A percentile compares a stretch with the other conserved stretches of the same genome.
phyloP scores from a whole-genome alignment of 352 stramenopile genomes.

The Phytophthora tentaculata region DNA sequence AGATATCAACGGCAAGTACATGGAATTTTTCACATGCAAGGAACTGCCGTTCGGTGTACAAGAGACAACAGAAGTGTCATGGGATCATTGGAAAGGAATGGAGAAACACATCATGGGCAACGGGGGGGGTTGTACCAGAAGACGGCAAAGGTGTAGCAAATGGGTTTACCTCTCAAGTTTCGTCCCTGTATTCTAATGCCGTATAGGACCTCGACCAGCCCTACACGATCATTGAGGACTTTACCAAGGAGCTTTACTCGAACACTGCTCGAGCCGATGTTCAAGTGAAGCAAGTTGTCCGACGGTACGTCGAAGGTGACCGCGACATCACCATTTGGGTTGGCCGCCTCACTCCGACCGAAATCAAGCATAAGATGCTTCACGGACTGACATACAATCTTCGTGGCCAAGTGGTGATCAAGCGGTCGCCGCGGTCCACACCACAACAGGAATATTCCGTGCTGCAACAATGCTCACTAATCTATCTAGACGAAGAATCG shows the following conservation, averaged over 20 bases:
- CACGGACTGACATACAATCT: slow-evolving; percentile 47
- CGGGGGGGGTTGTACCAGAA: slow-evolving; percentile 44
- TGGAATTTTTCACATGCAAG: slow-evolving; percentile 50
- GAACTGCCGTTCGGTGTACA: slow-evolving; percentile 49
- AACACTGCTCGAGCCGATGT: slow-evolving; percentile 57
- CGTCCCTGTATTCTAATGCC: background rate
- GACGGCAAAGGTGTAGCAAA: slow-evolving; percentile 29
- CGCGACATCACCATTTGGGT: slow-evolving; percentile 63
- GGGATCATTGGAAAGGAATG: slow-evolving; percentile 48
- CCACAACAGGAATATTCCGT: slow-evolving; percentile 13
- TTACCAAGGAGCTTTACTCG: slow-evolving; percentile 55
- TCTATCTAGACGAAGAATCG: slow-evolving; percentile 22
- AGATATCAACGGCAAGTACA: slow-evolving; percentile 41
- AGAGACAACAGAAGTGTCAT: slow-evolving; percentile 36
- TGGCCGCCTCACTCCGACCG: slow-evolving; percentile 30
- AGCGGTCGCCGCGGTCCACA: slow-evolving; percentile 23
- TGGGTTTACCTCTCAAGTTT: background rate
- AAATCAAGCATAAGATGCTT: slow-evolving; percentile 60
- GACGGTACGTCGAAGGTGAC: slow-evolving; percentile 53
- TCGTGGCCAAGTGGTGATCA: slow-evolving; percentile 56
- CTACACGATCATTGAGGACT: slow-evolving; percentile 61
- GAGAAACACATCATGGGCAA: slow-evolving; percentile 40
- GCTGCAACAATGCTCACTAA: slow-evolving; percentile 22
- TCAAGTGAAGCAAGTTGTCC: slow-evolving; percentile 54
- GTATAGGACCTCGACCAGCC: slow-evolving; percentile 29